Evolutionary conservation across 352 stramenopile genomes (phyloP), one percentile per base, ranked within the genome.

Genomic region (Globisporangium splendens): DNA sequence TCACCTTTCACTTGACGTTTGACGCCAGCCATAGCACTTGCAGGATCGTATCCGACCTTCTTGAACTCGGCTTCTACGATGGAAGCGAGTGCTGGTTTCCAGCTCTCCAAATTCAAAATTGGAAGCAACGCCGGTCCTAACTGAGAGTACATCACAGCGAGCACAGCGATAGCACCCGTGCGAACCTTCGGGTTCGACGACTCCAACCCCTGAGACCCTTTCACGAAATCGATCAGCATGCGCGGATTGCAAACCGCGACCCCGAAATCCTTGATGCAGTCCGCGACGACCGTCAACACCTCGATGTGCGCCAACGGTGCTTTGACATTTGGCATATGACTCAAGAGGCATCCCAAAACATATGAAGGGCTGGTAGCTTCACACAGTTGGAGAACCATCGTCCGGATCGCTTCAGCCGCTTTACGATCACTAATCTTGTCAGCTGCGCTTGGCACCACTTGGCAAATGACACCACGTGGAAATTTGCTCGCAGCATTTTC

Each of bases 371-470:
- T 84, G 0, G 83, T 85, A 2, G 70, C 77, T 68, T 94, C 86
- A 42, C 79, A 91, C 21, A 96, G 73, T 42, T 84, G 69, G 38
- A 93, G 54, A 8, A 95, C 71, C 86, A 96, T 92, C 8, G 60
- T 65, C 15, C 72, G 73, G 24, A 93, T 79, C 4, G 68, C 63
- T 18, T 96, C 85, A 24, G 72, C 81, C 8, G 78, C 81, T 58
- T 96, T 96, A 38, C 71, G 75, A 58, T 96, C 86, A 13, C 79
- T 76, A 57, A 94, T 89, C 52, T 95, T 96, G 38, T 96, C 86
- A 15, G 85, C 77, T 6, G 81, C 79, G 52, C 67, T 79, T 24
- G 86, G 80, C 28, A 89, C 64, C 11, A 89, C 75, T 18, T 79
- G 62, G 48, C 80, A 91, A 0, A 95, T 77, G 50, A 96, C 80